A percentile compares a stretch with the other conserved stretches of the same genome.
phyloP scores from a whole-genome alignment of 495 filamentous ascomycete species.

The Xeromyces bisporus region DNA sequence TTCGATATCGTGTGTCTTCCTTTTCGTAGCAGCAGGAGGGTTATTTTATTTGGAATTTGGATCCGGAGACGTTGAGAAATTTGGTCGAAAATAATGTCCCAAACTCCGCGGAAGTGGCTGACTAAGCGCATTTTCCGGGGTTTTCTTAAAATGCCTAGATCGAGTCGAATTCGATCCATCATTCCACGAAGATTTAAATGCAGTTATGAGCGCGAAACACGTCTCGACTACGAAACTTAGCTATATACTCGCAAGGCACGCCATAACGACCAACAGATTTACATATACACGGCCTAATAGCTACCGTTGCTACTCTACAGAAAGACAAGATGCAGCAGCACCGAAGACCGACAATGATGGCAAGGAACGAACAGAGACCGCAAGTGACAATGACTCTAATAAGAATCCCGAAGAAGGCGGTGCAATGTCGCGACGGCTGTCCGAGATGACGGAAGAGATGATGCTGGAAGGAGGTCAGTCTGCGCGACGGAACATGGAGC shows the following conservation, averaged over 20 bases:
- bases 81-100: conserved; percentile 10
- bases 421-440: conserved; percentile 57
- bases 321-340: conserved; percentile 6
- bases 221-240: conserved; percentile 6
- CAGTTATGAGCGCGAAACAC: conserved; percentile 14
- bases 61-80: conserved; percentile 13
- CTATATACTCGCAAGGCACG: conserved; percentile 3
- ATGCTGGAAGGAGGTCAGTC: conserved; percentile 54
- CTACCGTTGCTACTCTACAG: conserved; percentile 12
- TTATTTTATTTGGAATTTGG: too few relatives aligned
- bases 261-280: too few relatives aligned
- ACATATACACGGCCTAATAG: too few relatives aligned
- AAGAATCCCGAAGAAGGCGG: conserved; percentile 24
- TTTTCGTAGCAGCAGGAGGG: too few relatives aligned
- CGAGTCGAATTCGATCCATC: conserved; percentile 6
- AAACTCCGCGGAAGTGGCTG: conserved; percentile 27
- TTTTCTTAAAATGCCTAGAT: conserved; percentile 4
- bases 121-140: too few relatives aligned
- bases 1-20: too few relatives aligned
- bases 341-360: conserved; percentile 6
- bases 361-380: conserved; percentile 1
- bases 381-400: too few relatives aligned
- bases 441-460: conserved; percentile 65
- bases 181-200: not conserved
- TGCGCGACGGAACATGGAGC: conserved; percentile 56